Base-by-base conservation (phyloP, 2,329 filamentous ascomycete genomes). In the Fusarium sacchari region DNA sequence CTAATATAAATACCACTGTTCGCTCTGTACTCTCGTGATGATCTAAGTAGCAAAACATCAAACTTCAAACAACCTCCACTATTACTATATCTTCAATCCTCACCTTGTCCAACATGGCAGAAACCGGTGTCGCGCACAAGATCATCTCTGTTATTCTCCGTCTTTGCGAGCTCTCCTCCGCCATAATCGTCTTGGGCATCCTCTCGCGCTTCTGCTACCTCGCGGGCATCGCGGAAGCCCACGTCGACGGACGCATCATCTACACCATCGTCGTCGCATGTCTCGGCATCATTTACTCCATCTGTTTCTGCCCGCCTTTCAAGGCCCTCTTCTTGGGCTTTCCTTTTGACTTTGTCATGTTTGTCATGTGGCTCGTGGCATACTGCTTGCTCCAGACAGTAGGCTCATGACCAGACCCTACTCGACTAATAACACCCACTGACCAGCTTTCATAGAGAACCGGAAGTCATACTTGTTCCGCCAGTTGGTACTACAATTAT, bases 341-440 rank as follows among this genome's bases (percentile, higher is more conserved):
- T 9, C 46, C 62, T 1, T 52, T 64, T 24, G 58, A 64, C 32
- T 64, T 64, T 34, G 14, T 53, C 7, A 8, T 64, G 32, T 63
- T 64, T 63, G 18, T 63, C 7, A 63, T 64, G 44, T 64, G 58
- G 62, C 62, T 64, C 20, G 26, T 64, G 7, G 62, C 62, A 34
- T 64, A 64, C 36, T 64, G 62, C 18, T 28, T 64, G n/a, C 58
- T 64, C 10, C 44, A 64, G 26, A 63, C 62, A 9, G 58, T 64
- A n/a, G n/a, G n/a, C n/a, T n/a, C n/a, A n/a, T n/a, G n/a, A n/a
- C n/a, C n/a, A n/a, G n/a, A n/a, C n/a, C n/a, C n/a, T n/a, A n/a
- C n/a, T n/a, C n/a, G n/a, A n/a, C n/a, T n/a, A n/a, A n/a, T 11
- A 18, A 20, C 22, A 15, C 11, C 2, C 26, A 44, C 59, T 61